These are phyloP conservation scores for Zarea fungicola DNA, from an alignment of 2,329 filamentous ascomycete genomes.

Conservation along the genomic window DNA sequence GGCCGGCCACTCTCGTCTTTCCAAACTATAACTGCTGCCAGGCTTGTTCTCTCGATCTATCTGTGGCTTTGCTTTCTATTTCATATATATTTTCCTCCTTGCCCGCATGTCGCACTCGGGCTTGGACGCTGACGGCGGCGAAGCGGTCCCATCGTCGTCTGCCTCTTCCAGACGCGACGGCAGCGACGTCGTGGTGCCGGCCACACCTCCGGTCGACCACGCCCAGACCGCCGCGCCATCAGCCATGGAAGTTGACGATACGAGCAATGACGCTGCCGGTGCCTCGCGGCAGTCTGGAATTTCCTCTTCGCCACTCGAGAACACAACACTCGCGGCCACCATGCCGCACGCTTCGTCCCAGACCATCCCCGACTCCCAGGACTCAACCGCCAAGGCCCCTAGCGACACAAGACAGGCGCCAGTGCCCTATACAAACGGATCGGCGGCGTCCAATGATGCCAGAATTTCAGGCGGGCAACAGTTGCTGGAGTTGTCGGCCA, in stretches of 20 bases:
- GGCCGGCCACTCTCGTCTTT: neutral
- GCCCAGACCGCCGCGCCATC: slow-evolving; percentile 3
- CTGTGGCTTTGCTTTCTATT: too few relatives aligned
- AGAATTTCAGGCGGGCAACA: slow-evolving; percentile 38
- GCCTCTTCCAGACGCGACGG: slow-evolving; percentile 15
- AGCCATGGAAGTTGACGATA: neutral
- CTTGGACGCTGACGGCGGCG: slow-evolving; percentile 2
- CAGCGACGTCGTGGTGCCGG: slow-evolving; percentile 12
- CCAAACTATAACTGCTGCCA: too few relatives aligned
- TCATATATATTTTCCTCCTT: neutral
- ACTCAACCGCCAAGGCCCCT: neutral
- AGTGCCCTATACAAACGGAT: neutral
- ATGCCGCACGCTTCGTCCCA: slow-evolving; percentile 4
- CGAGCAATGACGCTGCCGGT: neutral
- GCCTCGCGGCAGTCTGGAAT: neutral
- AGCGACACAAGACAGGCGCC: slow-evolving; percentile 6
- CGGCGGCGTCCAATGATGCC: neutral
- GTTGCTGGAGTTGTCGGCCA: slow-evolving; percentile 51
- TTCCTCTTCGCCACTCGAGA: neutral
- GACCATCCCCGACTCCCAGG: slow-evolving; percentile 13
- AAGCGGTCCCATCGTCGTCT: slow-evolving; percentile 11
- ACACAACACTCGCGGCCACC: neutral
- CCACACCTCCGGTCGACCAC: slow-evolving; percentile 10
- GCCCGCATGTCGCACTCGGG: slow-evolving; percentile 14
- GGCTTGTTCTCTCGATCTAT: too few relatives aligned